Base-by-base conservation (phyloP, 2,329 filamentous ascomycete genomes). In the Thielaviopsis ethacetica region DNA sequence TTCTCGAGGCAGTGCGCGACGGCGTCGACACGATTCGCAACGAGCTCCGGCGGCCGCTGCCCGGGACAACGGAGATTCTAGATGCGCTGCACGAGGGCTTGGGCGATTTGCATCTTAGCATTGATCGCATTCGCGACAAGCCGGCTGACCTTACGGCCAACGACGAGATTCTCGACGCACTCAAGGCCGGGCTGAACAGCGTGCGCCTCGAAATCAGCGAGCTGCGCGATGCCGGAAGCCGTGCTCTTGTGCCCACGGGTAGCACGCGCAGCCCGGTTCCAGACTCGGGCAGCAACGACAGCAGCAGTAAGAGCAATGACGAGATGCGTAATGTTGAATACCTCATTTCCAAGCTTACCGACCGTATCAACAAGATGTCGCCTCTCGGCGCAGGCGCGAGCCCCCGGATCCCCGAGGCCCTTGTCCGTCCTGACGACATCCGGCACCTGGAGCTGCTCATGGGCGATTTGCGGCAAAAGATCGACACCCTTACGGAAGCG, bases 71-170 rank as follows among this genome's bases (percentile, higher is more conserved):
- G 56, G 90, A 96, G 66, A 87, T 95, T 12, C 76, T 97, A 1
- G 89, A 95, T 67, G 87, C 91, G 0, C 76, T 97, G 58, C 91
- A 94, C 61, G 90, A 96, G 68, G 91, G 91, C 1, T 78, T 97
- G 6, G 83, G 86, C 62, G 83, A 85, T 54, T 75, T 97, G 9
- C 83, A 87, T 26, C 75, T 77, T 27, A 85, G 89, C 62, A 85
- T 97, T 60, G 90, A 95, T 61, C 78, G 76, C 66, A 77, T 93
- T 17, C 76, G 82, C 22, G 84, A 91, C 67, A 93, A 89, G 71
- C 87, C 90, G 5, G 75, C 82, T 0, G 90, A 95, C 65, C 78
- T 91, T 70, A 91, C 86, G 0, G 84, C 88, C 60, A 91, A 87
- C 61, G 88, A 95, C 63, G 90, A 96, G 70, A 91, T 96, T 57